phyloP scores from a whole-genome alignment of 2,329 filamentous ascomycete genomes.

The Pseudogymnoascus sp. region DNA sequence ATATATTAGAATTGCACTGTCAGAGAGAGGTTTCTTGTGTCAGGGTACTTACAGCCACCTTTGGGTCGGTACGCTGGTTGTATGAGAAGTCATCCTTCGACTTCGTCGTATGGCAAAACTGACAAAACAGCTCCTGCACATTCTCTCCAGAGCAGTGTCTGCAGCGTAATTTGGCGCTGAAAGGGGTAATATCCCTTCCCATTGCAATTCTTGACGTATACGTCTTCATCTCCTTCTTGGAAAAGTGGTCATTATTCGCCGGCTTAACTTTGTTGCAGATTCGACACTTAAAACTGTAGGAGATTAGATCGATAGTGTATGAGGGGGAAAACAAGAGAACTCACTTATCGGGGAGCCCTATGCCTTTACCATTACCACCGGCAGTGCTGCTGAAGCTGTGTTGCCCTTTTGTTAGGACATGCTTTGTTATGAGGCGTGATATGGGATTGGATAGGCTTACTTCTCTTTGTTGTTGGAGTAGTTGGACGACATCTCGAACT shows the following conservation, averaged over 20 bases:
- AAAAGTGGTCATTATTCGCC: constrained; percentile 30
- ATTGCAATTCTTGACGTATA: constrained; percentile 18
- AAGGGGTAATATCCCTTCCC: constrained; percentile 15
- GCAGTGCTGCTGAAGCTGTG: too few species aligned
- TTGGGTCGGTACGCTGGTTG: constrained; percentile 35
- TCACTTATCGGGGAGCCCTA: constrained; percentile 12
- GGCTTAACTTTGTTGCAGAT: constrained; percentile 36
- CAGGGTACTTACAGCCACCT: constrained; percentile 28
- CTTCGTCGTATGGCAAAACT: constrained; percentile 38
- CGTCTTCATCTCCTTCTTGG: constrained; percentile 37
- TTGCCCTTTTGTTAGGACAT: neutral
- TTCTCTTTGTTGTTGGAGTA: neutral
- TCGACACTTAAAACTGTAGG: constrained; percentile 37
- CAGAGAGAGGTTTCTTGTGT: neutral
- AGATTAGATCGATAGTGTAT: constrained; percentile 8
- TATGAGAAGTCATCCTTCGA: constrained; percentile 42
- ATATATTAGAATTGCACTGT: constrained; percentile 5
- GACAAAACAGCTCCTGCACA: constrained; percentile 40
- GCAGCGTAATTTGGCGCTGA: constrained; percentile 31
- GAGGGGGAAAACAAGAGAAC: neutral
- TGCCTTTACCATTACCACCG: constrained; percentile 11
- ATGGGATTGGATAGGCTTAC: neutral
- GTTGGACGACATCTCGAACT: neutral
- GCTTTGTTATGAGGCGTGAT: neutral
- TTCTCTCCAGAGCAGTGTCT: constrained; percentile 35